Evolutionary conservation across 345 rosid genomes (phyloP).

Genomic region (Firmiana major): DNA sequence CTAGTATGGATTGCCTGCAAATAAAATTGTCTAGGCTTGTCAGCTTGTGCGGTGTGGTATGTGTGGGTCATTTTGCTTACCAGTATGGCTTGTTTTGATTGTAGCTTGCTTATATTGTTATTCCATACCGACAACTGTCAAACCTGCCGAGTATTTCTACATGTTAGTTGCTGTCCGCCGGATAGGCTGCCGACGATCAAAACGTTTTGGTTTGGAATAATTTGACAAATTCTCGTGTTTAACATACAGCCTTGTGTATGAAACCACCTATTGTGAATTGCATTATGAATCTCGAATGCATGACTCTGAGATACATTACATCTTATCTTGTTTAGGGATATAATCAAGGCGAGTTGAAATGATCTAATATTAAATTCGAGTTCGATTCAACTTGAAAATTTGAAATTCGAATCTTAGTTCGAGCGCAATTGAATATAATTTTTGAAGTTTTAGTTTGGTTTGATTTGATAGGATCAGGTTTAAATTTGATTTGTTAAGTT

Average conservation of each 20-base stretch:
- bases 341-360: too few species aligned
- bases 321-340: too few species aligned
- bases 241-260: background rate
- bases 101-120: background rate
- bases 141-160: background rate
- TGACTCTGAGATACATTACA: background rate
- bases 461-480: too few species aligned
- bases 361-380: too few species aligned
- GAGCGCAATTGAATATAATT: too few species aligned
- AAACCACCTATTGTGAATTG: background rate
- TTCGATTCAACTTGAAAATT: too few species aligned
- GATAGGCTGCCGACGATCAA: background rate
- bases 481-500: too few species aligned
- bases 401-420: too few species aligned
- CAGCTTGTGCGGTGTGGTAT: background rate
- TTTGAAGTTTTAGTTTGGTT: too few species aligned
- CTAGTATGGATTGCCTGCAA: background rate
- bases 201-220: background rate
- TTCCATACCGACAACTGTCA: background rate
- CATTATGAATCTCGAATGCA: background rate
- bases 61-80: background rate
- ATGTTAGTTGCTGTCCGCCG: background rate
- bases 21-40: background rate
- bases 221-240: background rate
- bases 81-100: background rate